Conservation (phyloP, 179 eudicot species). For the Spinacia oleracea region DNA sequence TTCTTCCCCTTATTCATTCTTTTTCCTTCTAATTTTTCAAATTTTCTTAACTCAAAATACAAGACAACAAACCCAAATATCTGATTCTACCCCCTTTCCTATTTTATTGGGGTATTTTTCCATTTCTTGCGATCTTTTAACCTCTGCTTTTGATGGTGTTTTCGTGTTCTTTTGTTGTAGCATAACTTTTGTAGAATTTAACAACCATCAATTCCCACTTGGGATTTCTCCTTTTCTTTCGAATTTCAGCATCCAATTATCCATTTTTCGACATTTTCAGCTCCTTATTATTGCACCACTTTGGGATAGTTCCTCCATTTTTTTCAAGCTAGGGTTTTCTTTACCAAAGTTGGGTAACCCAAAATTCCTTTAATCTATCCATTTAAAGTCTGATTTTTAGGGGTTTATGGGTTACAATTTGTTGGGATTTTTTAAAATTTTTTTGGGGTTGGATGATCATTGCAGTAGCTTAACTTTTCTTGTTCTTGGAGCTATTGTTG, state of each 20-base stretch:
- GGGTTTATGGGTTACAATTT: slow-evolving; percentile 4
- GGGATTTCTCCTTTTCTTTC: slow-evolving; percentile 7
- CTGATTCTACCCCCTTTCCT: slow-evolving; percentile 13
- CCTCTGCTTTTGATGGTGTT: not conserved
- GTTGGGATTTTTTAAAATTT: not conserved
- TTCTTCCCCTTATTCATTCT: not conserved
- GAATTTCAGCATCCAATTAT: not conserved
- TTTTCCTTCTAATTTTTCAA: not conserved
- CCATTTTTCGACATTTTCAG: slow-evolving; percentile 20
- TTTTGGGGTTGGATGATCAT: slow-evolving; percentile 6
- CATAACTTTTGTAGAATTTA: slow-evolving; percentile 1
- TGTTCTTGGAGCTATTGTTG: slow-evolving; percentile 7
- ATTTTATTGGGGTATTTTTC: slow-evolving; percentile 9
- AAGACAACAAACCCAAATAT: not conserved
- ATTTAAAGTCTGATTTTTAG: not conserved
- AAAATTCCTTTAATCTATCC: slow-evolving; percentile 13
- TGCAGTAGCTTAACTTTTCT: not conserved
- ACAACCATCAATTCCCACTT: slow-evolving; percentile 16
- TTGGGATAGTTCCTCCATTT: slow-evolving; percentile 8
- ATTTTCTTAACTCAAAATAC: not conserved
- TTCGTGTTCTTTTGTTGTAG: not conserved
- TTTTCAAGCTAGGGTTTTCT: slow-evolving; percentile 31
- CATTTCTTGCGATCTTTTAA: not conserved
- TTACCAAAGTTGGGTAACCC: slow-evolving; percentile 6
- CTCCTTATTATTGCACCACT: slow-evolving; percentile 6